A percentile compares a stretch with the other conserved stretches of the same genome.
phyloP scores from a whole-genome alignment of 192 early-diverging fungal genomes.

The Linnemannia schmuckeri region DNA sequence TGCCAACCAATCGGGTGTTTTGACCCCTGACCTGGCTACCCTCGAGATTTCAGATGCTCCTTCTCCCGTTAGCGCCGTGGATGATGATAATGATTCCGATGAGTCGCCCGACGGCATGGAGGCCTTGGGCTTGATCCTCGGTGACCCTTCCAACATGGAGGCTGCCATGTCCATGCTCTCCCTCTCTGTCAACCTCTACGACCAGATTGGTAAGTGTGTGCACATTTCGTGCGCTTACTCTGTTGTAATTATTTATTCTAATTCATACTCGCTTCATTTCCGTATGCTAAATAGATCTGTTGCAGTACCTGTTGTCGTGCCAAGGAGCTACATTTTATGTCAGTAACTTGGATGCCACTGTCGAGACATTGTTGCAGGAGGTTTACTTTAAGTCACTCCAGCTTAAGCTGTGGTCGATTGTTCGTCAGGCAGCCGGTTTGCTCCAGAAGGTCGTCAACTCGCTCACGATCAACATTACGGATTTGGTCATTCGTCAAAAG shows the following conservation, averaged over 20 bases:
- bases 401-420: conserved; percentile 82
- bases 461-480: conserved; percentile 84
- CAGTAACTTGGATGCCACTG: conserved; percentile 63
- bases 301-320: conserved; percentile 84
- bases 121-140: conserved; percentile 72
- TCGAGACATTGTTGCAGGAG: conserved; percentile 80
- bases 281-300: conserved; percentile 61
- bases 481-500: conserved; percentile 83
- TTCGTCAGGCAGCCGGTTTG: conserved; percentile 84
- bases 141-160: conserved; percentile 70
- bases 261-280: background rate
- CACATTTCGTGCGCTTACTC: background rate
- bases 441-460: conserved; percentile 81
- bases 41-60: conserved; percentile 29
- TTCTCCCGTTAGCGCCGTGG: background rate
- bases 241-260: background rate
- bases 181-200: conserved; percentile 79
- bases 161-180: conserved; percentile 71
- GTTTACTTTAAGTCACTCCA: conserved; percentile 85
- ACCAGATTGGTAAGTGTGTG: conserved; percentile 69
- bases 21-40: conserved; percentile 26
- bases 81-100: conserved; percentile 33
- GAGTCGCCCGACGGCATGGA: conserved; percentile 43
- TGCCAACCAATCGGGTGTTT: background rate
- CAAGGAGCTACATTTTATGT: conserved; percentile 70